Base-by-base conservation (phyloP, 169 alveolate genomes). In the Eimeria brunetti region DNA sequence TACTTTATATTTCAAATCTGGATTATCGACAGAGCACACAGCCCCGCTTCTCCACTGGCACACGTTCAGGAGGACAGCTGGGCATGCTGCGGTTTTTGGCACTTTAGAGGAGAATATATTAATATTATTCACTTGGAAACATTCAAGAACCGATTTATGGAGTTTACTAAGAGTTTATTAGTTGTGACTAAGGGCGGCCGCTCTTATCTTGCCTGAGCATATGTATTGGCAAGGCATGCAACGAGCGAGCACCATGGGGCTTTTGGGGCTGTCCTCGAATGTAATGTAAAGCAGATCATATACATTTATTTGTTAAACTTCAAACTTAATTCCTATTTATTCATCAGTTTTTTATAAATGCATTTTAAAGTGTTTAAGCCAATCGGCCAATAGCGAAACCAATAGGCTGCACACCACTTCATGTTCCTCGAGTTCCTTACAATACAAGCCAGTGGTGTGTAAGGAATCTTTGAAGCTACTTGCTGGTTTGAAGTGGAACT, bases 211-310 rank as follows among this genome's bases (percentile, higher is more conserved):
- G 18, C 58, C 2, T 11, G 33, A 44, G 62, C 24, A 46, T 24
- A 20, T 75, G 62, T 36, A 75, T 24, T 24, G 24, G 24, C 62
- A 27, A 1, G 3, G 85, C 85, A 75, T 75, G 85, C 85, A 75
- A 60, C 85, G 33, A 75, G 41, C 85, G 85, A 75, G 85, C 85
- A 75, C 85, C 53, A 24, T 75, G 85, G 85, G 60, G 85, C 85
- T 75, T 75, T 46, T 75, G 85, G 85, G 85, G 85, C 85, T 75
- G 12, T 11, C 62, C 33, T 7, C 38, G 41, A 75, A 33, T 33
- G 4, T 33, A 11, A 33, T 14, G 9, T 33, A 2, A 49, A 33
- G 78, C 14, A 30, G 27, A 1, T 16, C 16, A 69, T 33, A 2
- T 49, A 11, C 44, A 33, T n/a, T 69, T 69, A 30, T 12, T 69